These are phyloP conservation scores for Starmerella asiatica DNA, from an alignment of 805 yeast species.

Conservation along the genomic window DNA sequence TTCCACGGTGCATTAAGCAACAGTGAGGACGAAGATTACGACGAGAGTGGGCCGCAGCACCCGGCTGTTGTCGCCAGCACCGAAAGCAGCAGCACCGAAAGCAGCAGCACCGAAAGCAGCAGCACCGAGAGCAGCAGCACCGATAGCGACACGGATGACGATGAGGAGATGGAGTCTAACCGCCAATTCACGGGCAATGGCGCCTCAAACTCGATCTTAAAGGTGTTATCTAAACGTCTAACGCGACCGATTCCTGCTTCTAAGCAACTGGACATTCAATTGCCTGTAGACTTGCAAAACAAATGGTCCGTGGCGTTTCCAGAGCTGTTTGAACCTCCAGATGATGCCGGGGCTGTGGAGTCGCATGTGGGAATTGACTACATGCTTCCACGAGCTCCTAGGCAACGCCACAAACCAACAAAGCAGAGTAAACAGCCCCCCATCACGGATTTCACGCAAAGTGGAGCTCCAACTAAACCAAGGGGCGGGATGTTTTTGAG, in stretches of 20 bases:
- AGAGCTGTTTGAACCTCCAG: background rate
- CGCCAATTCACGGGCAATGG: too few species aligned
- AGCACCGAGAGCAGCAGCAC: conserved; percentile 9
- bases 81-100: too few species aligned
- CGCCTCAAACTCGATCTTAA: background rate
- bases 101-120: conserved; percentile 3
- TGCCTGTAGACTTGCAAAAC: background rate
- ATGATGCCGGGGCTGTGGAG: background rate
- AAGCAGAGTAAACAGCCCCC: too few species aligned
- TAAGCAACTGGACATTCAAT: too few species aligned
- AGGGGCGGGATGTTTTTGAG: too few species aligned
- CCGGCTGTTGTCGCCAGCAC: background rate
- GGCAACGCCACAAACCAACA: background rate
- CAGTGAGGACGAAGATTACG: conserved; percentile 18
- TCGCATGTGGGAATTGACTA: conserved; percentile 2
- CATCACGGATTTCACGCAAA: too few species aligned
- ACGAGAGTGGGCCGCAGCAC: too few species aligned
- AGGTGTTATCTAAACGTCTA: background rate
- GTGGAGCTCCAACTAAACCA: too few species aligned
- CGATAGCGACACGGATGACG: too few species aligned
- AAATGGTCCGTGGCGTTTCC: background rate
- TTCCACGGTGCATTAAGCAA: conserved; percentile 17
- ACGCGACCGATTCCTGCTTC: conserved; percentile 7
- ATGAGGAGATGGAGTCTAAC: background rate
- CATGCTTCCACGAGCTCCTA: background rate